Conservation (phyloP, 192 early-diverging fungal genomes). For the Linnemannia hyalina region DNA sequence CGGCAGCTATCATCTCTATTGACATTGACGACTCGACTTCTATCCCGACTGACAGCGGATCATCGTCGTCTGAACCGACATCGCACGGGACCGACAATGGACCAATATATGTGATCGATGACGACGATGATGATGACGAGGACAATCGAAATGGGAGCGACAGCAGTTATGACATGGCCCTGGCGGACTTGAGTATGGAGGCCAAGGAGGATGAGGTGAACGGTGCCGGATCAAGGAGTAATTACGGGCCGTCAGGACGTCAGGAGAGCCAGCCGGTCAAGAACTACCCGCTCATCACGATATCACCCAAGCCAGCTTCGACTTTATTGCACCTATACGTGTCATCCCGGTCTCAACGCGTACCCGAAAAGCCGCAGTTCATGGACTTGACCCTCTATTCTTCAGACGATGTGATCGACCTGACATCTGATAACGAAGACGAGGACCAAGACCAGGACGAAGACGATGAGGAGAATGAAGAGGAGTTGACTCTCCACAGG, state of each 20-base stretch:
- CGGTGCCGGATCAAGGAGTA: background rate
- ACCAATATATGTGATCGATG: conserved; percentile 49
- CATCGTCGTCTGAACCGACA: conserved; percentile 13
- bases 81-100: background rate
- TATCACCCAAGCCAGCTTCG: background rate
- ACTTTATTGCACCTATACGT: background rate
- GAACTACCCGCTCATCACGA: background rate
- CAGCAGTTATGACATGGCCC: background rate
- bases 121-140: conserved; percentile 13
- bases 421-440: conserved; percentile 69
- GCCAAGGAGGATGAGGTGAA: background rate
- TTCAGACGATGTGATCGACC: conserved; percentile 70
- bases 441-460: conserved; percentile 23
- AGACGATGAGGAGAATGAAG: conserved; percentile 39
- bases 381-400: conserved; percentile 11
- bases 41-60: background rate
- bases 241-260: background rate
- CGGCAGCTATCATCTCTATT: background rate
- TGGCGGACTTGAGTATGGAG: background rate
- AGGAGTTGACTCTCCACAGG: background rate
- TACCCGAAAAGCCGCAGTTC: background rate
- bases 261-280: conserved; percentile 22
- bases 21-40: background rate
- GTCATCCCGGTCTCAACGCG: background rate
- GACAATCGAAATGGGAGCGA: background rate